Base-by-base conservation (phyloP, 176 grass and related monocot genomes). In the Puya raimondii region DNA sequence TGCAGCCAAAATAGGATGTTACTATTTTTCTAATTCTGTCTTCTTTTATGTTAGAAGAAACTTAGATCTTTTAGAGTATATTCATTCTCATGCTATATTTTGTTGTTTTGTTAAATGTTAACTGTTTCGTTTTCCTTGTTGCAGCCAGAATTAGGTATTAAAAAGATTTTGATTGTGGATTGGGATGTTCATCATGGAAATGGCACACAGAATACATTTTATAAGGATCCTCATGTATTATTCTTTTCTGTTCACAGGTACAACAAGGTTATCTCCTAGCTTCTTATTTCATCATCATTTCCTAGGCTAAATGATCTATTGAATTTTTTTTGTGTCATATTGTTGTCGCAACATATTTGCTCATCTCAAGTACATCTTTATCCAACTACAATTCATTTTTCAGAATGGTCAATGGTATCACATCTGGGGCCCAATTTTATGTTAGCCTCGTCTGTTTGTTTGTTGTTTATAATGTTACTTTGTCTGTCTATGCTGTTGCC, bases 241-340 rank as follows among this genome's bases (percentile, higher is more conserved):
- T 97, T 92, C 87, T 92, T 92, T 74, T 97, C 94, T 71, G 89
- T 97, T 82, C 94, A 97, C 72, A 92, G 94, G 89, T 97, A 82
- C 53, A 49, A 11, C 10, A 50, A 1, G 14, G 15, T 67, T 22
- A 26, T n/a, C 63, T n/a, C 13, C 18, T 23, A 49, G 13, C 25
- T 59, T 23, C 15, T 77, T 27, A 18, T 23, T 53, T 23, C 10
- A 65, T 16, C 48, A 51, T 51, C 27, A 2, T 23, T 25, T 66
- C 66, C 11, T 50, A 6, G 1, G 13, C 48, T 27, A 11, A 4
- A 42, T 23, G 27, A 10, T 73, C 48, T 18, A 50, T 56, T 61
- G 16, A 61, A 0, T 61, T 61, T 20, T 58, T 58, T 2, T 1
- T 61, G 21, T 20, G 1, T 61, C 21, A 20, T 16, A 21, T 21